Evolutionary conservation across 805 yeast species (phyloP), one percentile per base, ranked within the genome.

Genomic region (Alloascoidea hylecoeti): DNA sequence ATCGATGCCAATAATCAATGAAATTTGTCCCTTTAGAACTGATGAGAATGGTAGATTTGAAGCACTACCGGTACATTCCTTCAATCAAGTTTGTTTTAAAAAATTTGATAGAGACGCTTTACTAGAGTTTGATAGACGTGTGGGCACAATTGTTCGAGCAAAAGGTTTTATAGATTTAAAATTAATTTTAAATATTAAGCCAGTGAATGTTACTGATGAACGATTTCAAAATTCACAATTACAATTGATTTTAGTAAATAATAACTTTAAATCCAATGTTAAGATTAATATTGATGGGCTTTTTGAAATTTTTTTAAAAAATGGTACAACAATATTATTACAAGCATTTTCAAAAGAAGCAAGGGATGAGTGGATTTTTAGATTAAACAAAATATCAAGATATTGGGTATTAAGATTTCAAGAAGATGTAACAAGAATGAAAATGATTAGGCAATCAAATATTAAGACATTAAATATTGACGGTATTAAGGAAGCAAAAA

Each of bases 341-440:
- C 70, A 75, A 40, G 84, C 92, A 0, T 71, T 75, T 2, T 60
- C 61, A 42, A 45, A 58, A 14, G 27, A 19, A 0, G 48, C 67
- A 0, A 61, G 89, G 35, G 70, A 74, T 45, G 70, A 68, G 43
- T 88, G 96, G 97, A 63, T 78, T 0, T n/a, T 16, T 0, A 56
- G 72, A 38, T 55, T 88, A 23, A 43, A 40, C 0, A 55, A 57
- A 3, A 47, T 78, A 15, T 48, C 49, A 5, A 42, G 42, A 2
- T 88, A 78, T 51, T 88, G 96, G 96, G 58, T 49, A 16, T 41
- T 49, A 6, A 61, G 73, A 36, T 56, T 52, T 17, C 47, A 46
- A 1, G 63, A 65, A 5, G 78, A 73, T 40, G 39, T 64, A 5
- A 35, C 49, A 2, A 50, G 62, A 2, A 41, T 66, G 36, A 47